Evolutionary conservation across 345 rosid genomes (phyloP), one percentile per base, ranked within the genome.

Genomic region (Eutrema japonicum): DNA sequence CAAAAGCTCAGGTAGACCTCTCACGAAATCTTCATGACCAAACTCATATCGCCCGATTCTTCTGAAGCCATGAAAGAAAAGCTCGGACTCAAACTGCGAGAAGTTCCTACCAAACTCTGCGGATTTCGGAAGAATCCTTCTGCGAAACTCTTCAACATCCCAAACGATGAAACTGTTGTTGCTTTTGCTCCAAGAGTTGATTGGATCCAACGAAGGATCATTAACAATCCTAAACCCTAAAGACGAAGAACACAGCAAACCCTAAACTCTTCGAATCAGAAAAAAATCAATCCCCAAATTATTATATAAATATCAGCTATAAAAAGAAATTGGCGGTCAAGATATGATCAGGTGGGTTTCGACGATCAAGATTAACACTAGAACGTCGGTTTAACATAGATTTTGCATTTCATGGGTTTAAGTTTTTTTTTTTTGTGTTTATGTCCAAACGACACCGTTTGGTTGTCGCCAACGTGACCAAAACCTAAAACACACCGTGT

Each of bases 161-260:
- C 62, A 52, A 7, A 67, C 10, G 38, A 53, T 4, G 71, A 53
- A 53, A 41, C 61, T 29, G 10, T 41, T 41, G 61, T 67, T 51
- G 47, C 5, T 52, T 30, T 52, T 14, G 16, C 61, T 30, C 71
- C 71, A 67, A 3, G 61, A 67, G 49, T 53, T 29, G 3, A 67
- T 52, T 0, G 50, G 10, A 29, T 67, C 71, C 10, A 16, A n/a
- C 6, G 61, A 41, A 10, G 48, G 51, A 41, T 67, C 61, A 40
- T 67, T 37, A 8, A 67, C 61, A 3, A 14, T 49, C 53, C 30
- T 49, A 18, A 48, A 48, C 52, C 52, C 53, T 18, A 48, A 16
- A 22, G 1, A 22, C 22, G 0, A 22, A 22, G 22, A 22, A 22
- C 22, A 22, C 22, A 22, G 22, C 22, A 22, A 22, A 22, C 22